Conservation (phyloP, 352 stramenopile species). For the Globisporangium mamillatum region DNA sequence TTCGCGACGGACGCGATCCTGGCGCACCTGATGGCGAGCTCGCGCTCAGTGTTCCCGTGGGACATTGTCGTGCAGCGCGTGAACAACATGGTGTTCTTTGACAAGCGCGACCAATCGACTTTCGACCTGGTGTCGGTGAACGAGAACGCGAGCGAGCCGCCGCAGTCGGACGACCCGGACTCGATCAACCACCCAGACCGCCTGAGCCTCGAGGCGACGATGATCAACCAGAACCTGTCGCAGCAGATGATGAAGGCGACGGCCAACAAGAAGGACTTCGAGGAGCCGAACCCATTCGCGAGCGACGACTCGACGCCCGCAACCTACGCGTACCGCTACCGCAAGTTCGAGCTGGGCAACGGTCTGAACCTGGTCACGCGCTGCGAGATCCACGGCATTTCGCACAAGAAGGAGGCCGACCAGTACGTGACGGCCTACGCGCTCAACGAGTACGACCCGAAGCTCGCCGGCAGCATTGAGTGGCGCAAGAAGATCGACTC, state of each 20-base stretch:
- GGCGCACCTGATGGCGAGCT: constrained; percentile 95
- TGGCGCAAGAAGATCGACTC: constrained; percentile 98
- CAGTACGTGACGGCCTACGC: constrained; percentile 95
- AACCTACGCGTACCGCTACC: constrained; percentile 96
- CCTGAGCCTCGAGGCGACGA: constrained; percentile 95
- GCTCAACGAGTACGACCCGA: constrained; percentile 97
- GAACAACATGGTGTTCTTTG: constrained; percentile 96
- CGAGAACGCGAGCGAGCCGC: constrained; percentile 94
- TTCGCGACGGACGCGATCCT: constrained; percentile 98
- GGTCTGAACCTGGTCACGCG: constrained; percentile 89
- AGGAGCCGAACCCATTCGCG: constrained; percentile 92
- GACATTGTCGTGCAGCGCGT: constrained; percentile 93
- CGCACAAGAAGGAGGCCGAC: constrained; percentile 83
- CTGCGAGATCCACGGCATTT: constrained; percentile 94
- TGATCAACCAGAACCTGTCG: constrained; percentile 99
- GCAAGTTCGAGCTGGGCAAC: constrained; percentile 93
- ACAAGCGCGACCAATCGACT: constrained; percentile 94
- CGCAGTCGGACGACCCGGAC: constrained; percentile 77
- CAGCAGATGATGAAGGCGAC: constrained; percentile 93
- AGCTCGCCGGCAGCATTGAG: constrained; percentile 81
- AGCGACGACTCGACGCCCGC: constrained; percentile 93
- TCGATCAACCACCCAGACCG: constrained; percentile 96
- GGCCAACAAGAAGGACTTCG: constrained; percentile 57
- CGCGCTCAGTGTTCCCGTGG: constrained; percentile 96
- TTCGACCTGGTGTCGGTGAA: constrained; percentile 96